Evolutionary conservation across 768 basidiomycete species (phyloP), one percentile per base, ranked within the genome.

Genomic region (Amanita jacksonii): DNA sequence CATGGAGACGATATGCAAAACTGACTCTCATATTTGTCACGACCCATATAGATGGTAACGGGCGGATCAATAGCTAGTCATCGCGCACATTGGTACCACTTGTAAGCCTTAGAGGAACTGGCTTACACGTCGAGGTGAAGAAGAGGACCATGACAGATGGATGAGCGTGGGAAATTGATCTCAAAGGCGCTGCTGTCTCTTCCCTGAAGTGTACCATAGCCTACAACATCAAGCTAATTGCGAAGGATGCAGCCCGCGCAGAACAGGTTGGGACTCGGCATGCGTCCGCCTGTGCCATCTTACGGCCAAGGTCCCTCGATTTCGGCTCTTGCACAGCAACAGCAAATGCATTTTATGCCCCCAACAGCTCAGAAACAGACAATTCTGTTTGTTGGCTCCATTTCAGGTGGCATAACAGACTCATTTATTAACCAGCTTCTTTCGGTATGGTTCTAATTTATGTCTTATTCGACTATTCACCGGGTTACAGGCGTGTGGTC

Each of bases 21-120:
- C 83, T 56, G 54, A 91, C 88, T 91, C 68, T 96, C 89, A 48
- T 91, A 83, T 66, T 99, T 98, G 73, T 99, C 94, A 58, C 79
- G 80, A 22, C 94, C 92, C 92, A 97, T 96, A 63, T 94, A 97
- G 45, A 97, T 67, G 20, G 66, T 76, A 6, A 70, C 79, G 1
- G 85, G 67, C 1, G 89, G 87, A 35, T 75, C 60, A 12, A 69
- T 63, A 36, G 66, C 85, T 88, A 50, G 1, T 22, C 1, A 18
- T 23, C 48, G 18, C 51, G 50, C 19, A 55, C 9, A 24, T 43
- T 41, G 25, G 13, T 13, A 20, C 27, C 13, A 51, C 18, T 3
- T 3, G 33, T 6, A 22, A 30, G 22, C 8, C 40, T 18, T 9
- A 32, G 10, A n/a, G 3, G 12, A 28, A 28, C 27, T 28, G 27